Conservation (phyloP, 768 basidiomycete species). For the Mycena belliarum region DNA sequence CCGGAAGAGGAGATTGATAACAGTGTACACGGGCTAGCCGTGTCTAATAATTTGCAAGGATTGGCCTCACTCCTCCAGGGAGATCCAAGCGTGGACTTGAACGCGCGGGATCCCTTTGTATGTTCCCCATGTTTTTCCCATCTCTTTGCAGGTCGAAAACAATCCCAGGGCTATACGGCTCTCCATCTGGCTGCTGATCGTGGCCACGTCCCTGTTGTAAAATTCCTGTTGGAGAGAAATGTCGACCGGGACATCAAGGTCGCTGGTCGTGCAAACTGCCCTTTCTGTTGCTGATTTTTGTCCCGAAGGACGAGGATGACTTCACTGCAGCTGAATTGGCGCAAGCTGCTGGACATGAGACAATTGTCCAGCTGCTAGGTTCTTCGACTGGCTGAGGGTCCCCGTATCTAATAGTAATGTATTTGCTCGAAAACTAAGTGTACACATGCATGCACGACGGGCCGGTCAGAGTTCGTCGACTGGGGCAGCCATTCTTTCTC, state of each 20-base stretch:
- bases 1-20: constrained; percentile 37
- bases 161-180: constrained; percentile 78
- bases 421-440: not conserved
- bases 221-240: constrained; percentile 59
- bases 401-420: not conserved
- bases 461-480: not conserved
- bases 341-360: constrained; percentile 53
- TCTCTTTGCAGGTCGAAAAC: constrained; percentile 7
- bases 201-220: constrained; percentile 60
- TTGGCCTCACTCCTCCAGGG: constrained; percentile 46
- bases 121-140: constrained; percentile 28
- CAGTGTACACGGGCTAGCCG: constrained; percentile 62
- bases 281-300: not conserved
- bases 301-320: constrained; percentile 63
- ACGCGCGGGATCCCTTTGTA: constrained; percentile 75
- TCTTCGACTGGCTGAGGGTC: not conserved
- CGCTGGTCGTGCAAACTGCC: not conserved
- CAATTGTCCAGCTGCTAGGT: constrained; percentile 42
- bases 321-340: constrained; percentile 64
- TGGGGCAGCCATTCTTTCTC: constrained; percentile 13
- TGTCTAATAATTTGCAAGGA: constrained; percentile 52
- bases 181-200: constrained; percentile 87
- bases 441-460: not conserved
- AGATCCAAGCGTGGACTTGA: constrained; percentile 47
- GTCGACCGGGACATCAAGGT: constrained; percentile 71